Evolutionary conservation across 2,329 filamentous ascomycete genomes (phyloP).

Genomic region (Sarocladiaceae sp.): DNA sequence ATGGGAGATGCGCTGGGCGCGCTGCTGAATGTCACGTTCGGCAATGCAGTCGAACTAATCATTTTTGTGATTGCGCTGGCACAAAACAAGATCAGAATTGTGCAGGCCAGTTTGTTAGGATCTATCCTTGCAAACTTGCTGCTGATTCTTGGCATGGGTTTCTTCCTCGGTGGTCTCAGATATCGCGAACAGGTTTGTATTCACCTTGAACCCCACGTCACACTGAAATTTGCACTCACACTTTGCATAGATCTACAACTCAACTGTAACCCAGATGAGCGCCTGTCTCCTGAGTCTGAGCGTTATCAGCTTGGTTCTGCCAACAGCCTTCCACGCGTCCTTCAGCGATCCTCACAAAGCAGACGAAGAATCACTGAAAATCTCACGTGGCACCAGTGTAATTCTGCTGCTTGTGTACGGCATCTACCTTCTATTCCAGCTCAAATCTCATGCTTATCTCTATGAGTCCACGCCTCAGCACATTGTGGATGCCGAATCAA

Average conservation of each 20-base stretch:
- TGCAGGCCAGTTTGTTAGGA: slow-evolving; percentile 84
- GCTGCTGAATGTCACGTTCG: slow-evolving; percentile 72
- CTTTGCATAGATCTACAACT: slow-evolving; percentile 72
- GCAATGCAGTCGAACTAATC: slow-evolving; percentile 75
- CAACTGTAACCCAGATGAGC: slow-evolving; percentile 93
- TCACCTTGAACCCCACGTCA: neutral
- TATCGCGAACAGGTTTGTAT: slow-evolving; percentile 73
- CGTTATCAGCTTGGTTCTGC: slow-evolving; percentile 82
- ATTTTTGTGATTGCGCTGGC: slow-evolving; percentile 48
- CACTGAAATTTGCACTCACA: neutral
- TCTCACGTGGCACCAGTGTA: slow-evolving; percentile 86
- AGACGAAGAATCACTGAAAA: slow-evolving; percentile 69
- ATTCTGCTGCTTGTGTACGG: slow-evolving; percentile 77
- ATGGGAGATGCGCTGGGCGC: slow-evolving; percentile 71
- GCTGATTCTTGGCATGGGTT: slow-evolving; percentile 87
- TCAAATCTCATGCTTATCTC: slow-evolving; percentile 88
- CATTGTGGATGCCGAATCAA: slow-evolving; percentile 86
- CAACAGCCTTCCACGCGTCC: slow-evolving; percentile 89
- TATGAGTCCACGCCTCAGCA: slow-evolving; percentile 91
- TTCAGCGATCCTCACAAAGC: slow-evolving; percentile 62
- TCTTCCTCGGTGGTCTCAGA: slow-evolving; percentile 79
- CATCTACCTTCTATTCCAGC: slow-evolving; percentile 82
- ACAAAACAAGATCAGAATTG: slow-evolving; percentile 78
- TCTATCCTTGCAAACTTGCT: slow-evolving; percentile 87
- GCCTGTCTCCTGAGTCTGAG: slow-evolving; percentile 86